phyloP scores from a whole-genome alignment of 768 basidiomycete species.

The Coprinopsis sp. region DNA sequence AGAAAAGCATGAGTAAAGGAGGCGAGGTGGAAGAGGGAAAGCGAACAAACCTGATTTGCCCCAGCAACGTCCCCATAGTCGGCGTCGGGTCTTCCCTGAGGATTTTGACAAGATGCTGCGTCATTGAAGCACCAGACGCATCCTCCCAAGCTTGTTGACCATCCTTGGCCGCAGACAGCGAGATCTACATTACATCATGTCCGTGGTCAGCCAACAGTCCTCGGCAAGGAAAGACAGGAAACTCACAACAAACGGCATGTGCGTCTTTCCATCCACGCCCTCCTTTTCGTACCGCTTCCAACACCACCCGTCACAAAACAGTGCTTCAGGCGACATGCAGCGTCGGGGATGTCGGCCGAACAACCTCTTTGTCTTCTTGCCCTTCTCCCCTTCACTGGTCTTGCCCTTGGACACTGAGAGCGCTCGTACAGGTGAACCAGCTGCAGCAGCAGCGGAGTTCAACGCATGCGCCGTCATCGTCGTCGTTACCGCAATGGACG shows the following conservation, averaged over 20 bases:
- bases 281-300: too few relatives aligned
- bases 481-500: too few relatives aligned
- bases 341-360: slow-evolving; percentile 18
- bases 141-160: slow-evolving; percentile 35
- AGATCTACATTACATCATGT: too few relatives aligned
- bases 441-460: too few relatives aligned
- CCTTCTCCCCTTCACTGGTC: too few relatives aligned
- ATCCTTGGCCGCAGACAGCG: slow-evolving; percentile 34
- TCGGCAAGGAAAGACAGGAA: not conserved
- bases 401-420: too few relatives aligned
- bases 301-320: slow-evolving; percentile 21
- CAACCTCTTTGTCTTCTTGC: too few relatives aligned
- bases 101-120: slow-evolving; percentile 13
- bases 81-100: slow-evolving; percentile 24
- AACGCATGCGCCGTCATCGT: too few relatives aligned
- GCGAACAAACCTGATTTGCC: slow-evolving; percentile 24
- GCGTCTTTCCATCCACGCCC: too few relatives aligned
- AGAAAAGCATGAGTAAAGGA: not conserved
- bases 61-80: slow-evolving; percentile 24
- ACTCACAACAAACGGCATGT: slow-evolving; percentile 18
- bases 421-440: too few relatives aligned
- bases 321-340: slow-evolving; percentile 26
- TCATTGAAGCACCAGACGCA: slow-evolving; percentile 33
- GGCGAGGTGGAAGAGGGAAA: not conserved
- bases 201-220: not conserved